These are phyloP conservation scores for Collybiopsis luxurians DNA, from an alignment of 768 basidiomycete genomes.

Conservation along the genomic window DNA sequence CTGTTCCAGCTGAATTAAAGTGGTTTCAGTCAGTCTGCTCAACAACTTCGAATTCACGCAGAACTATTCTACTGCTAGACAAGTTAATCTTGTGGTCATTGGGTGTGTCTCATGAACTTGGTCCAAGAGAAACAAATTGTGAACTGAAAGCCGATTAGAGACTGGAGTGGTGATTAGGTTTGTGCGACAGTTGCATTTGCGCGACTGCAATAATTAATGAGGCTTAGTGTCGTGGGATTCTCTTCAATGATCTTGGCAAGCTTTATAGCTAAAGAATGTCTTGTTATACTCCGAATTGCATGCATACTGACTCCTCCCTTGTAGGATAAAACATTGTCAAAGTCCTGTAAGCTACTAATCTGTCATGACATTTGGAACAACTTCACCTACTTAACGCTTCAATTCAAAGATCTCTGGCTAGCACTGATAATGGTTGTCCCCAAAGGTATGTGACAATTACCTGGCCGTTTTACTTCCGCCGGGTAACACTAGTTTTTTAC, in stretches of 20 bases:
- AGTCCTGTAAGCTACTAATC: no score
- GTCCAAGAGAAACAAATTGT: not conserved
- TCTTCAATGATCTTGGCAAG: not conserved
- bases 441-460: not conserved
- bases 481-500: not conserved
- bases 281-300: not conserved
- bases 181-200: not conserved
- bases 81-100: conserved; percentile 1
- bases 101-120: not conserved
- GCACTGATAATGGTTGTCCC: not conserved
- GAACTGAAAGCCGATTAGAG: not conserved
- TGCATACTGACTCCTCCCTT: not conserved
- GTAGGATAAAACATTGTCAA: no score
- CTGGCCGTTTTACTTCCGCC: not conserved
- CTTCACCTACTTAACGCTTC: not conserved
- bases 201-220: no score
- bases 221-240: not conserved
- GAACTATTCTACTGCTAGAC: not conserved
- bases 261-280: no score
- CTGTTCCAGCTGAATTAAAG: no score
- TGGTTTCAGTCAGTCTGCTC: not conserved
- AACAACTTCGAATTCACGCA: not conserved
- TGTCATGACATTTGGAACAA: not conserved
- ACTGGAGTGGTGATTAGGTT: not conserved
- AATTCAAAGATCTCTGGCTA: not conserved